phyloP scores from a whole-genome alignment of 768 basidiomycete species.

The Leucogyrophana mollusca region DNA sequence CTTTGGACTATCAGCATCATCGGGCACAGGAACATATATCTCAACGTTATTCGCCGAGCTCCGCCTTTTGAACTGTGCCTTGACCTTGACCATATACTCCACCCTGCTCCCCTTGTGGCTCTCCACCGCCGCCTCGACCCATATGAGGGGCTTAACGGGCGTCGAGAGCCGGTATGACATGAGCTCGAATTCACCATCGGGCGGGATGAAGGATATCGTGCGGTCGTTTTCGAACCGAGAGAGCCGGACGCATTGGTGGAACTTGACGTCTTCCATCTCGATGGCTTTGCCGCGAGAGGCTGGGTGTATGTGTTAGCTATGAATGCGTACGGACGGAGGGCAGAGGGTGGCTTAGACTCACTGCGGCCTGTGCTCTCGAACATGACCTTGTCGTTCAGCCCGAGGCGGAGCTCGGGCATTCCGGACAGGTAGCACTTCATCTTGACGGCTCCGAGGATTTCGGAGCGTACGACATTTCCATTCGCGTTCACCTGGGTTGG shows the following conservation, averaged over 20 bases:
- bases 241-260: constrained; percentile 98
- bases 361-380: constrained; percentile 96
- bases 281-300: constrained; percentile 96
- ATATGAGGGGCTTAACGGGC: constrained; percentile 94
- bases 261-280: constrained; percentile 99
- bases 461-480: constrained; percentile 94
- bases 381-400: constrained; percentile 99
- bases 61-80: constrained; percentile 96
- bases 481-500: constrained; percentile 83
- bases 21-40: constrained; percentile 97
- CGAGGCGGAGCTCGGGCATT: constrained; percentile 97
- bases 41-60: constrained; percentile 99
- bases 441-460: constrained; percentile 98
- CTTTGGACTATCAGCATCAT: constrained; percentile 97
- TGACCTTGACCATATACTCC: constrained; percentile 94
- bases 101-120: constrained; percentile 90
- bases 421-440: constrained; percentile 99
- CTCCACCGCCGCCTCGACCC: constrained; percentile 97
- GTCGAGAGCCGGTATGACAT: constrained; percentile 98
- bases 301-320: constrained; percentile 23
- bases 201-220: constrained; percentile 98
- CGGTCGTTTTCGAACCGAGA: constrained; percentile 98
- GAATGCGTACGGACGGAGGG: neutral
- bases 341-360: constrained; percentile 37
- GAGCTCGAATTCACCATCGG: constrained; percentile 97